A percentile compares a stretch with the other conserved stretches of the same genome.
Conservation (phyloP, 306 rosid genomes). For the Prosopis cineraria region DNA sequence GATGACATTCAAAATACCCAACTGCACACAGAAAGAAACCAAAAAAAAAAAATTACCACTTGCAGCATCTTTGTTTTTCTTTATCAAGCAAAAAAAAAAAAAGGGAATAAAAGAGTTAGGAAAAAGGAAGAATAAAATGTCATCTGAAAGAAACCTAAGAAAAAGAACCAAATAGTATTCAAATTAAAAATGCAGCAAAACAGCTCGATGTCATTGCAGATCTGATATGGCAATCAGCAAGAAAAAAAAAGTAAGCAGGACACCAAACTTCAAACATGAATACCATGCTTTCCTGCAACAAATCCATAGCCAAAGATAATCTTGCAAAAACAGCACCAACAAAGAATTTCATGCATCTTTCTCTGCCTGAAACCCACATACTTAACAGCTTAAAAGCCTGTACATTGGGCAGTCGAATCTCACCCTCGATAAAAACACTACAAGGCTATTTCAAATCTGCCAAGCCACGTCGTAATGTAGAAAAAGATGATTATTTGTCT, state of each 20-base stretch:
- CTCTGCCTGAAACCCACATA: not conserved
- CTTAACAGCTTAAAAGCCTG: not conserved
- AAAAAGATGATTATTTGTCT: not conserved
- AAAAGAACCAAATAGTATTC: not conserved
- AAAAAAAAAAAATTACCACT: conserved; percentile 23
- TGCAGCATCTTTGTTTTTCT: conserved; percentile 12
- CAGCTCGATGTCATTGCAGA: not conserved
- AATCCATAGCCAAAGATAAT: not conserved
- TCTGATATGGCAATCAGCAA: not conserved
- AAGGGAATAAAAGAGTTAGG: not conserved
- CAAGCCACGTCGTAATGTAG: not conserved
- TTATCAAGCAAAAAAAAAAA: not conserved
- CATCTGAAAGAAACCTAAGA: not conserved
- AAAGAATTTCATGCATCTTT: not conserved
- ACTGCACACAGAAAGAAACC: conserved; percentile 58
- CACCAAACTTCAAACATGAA: not conserved
- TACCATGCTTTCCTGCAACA: not conserved
- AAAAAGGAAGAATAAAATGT: not conserved
- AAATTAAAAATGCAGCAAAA: not conserved
- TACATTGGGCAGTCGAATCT: not conserved
- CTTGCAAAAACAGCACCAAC: not conserved
- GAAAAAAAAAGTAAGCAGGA: not conserved
- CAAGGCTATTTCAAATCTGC: not conserved
- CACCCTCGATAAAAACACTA: not conserved
- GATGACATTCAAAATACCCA: conserved; percentile 89